These are phyloP conservation scores for Davidsoniella virescens DNA, from an alignment of 2,329 filamentous ascomycete genomes.

Conservation along the genomic window DNA sequence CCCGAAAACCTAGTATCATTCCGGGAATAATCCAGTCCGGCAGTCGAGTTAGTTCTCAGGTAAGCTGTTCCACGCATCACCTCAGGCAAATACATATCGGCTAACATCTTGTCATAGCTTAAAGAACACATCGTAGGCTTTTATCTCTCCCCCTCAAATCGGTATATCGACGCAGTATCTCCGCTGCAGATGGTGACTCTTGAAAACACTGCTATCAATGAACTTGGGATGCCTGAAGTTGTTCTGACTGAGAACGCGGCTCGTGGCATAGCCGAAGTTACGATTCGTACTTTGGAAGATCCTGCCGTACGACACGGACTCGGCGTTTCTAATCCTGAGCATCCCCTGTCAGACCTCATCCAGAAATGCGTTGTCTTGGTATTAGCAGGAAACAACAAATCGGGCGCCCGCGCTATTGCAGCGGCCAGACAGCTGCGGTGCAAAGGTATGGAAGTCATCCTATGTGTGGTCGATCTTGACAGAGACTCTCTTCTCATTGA, in stretches of 20 bases:
- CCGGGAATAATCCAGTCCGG: slow-evolving; percentile 25
- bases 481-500: slow-evolving; percentile 67
- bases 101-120: slow-evolving; percentile 1
- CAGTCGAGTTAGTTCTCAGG: slow-evolving; percentile 19
- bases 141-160: slow-evolving; percentile 37
- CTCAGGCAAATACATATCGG: neutral
- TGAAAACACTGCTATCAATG: slow-evolving; percentile 77
- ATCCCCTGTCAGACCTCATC: slow-evolving; percentile 17
- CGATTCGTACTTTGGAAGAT: slow-evolving; percentile 50
- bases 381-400: slow-evolving; percentile 90
- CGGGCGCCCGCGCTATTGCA: slow-evolving; percentile 67
- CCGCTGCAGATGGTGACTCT: slow-evolving; percentile 80
- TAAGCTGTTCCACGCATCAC: neutral
- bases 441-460: slow-evolving; percentile 61
- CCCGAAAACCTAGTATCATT: slow-evolving; percentile 34
- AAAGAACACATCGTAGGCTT: slow-evolving; percentile 26
- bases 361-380: slow-evolving; percentile 42
- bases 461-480: slow-evolving; percentile 75
- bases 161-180: slow-evolving; percentile 45
- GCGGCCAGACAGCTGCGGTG: slow-evolving; percentile 77
- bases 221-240: slow-evolving; percentile 73
- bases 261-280: slow-evolving; percentile 72
- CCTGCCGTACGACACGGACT: slow-evolving; percentile 41
- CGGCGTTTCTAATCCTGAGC: slow-evolving; percentile 23
- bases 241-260: slow-evolving; percentile 87